These are phyloP conservation scores for Arthroderma sp. DNA, from an alignment of 2,329 filamentous ascomycete species.

Conservation along the genomic window DNA sequence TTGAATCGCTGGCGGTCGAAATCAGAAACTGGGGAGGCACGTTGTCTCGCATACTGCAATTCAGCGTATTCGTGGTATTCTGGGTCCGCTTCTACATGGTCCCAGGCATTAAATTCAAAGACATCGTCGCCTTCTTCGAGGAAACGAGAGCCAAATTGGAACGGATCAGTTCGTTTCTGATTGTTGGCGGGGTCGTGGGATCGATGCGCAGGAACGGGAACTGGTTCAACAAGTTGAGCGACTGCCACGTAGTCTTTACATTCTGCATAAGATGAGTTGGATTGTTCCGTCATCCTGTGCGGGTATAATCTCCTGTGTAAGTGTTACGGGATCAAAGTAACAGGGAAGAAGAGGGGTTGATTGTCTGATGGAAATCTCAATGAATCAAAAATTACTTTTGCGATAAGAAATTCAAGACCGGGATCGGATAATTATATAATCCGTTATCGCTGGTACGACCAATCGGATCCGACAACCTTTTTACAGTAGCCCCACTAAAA, in stretches of 20 bases:
- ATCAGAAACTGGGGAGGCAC: constrained; percentile 74
- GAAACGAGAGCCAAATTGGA: constrained; percentile 84
- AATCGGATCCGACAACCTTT: neutral
- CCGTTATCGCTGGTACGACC: neutral
- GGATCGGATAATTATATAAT: neutral
- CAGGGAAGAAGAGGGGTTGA: neutral
- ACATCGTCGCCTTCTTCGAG: constrained; percentile 77
- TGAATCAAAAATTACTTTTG: neutral
- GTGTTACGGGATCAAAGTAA: constrained; percentile 6
- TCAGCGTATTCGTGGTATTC: constrained; percentile 77
- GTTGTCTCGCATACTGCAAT: constrained; percentile 72
- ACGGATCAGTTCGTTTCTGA: constrained; percentile 79
- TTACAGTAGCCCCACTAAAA: neutral
- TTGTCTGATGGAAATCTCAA: neutral
- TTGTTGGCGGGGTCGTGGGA: constrained; percentile 60
- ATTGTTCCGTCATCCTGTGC: neutral
- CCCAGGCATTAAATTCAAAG: constrained; percentile 98
- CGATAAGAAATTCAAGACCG: neutral
- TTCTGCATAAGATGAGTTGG: constrained; percentile 15
- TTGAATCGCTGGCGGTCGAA: constrained; percentile 92
- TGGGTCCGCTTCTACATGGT: constrained; percentile 89
- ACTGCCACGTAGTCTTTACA: constrained; percentile 22
- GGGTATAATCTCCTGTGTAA: constrained; percentile 9
- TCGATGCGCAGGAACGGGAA: constrained; percentile 43
- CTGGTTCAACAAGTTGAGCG: constrained; percentile 37